Conservation (phyloP, 1,284 basidiomycete genomes). For the Sporisorium scitamineum region DNA sequence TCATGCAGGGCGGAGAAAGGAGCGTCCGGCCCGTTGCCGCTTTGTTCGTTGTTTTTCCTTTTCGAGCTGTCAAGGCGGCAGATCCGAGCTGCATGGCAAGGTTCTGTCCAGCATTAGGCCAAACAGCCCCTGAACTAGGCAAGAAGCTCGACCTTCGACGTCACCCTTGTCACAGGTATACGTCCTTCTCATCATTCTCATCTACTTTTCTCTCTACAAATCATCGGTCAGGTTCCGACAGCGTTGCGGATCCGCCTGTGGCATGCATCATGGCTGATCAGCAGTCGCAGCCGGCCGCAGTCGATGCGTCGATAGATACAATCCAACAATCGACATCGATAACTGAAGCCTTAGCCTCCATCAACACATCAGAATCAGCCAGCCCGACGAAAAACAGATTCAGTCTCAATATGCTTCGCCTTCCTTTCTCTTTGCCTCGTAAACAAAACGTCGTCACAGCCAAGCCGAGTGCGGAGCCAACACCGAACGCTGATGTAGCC, state of each 20-base stretch:
- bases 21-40: too few relatives aligned
- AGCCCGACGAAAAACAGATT: constrained; percentile 31
- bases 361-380: background rate
- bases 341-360: background rate
- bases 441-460: background rate
- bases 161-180: background rate
- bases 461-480: background rate
- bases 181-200: background rate
- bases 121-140: constrained; percentile 17
- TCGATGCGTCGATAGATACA: background rate
- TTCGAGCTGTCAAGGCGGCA: background rate
- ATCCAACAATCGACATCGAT: background rate
- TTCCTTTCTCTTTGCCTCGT: constrained; percentile 37
- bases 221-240: background rate
- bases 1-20: constrained; percentile 15
- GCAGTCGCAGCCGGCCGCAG: background rate
- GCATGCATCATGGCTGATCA: constrained; percentile 12
- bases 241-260: too few relatives aligned
- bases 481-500: background rate
- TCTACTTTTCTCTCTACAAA: background rate
- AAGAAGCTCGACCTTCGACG: background rate
- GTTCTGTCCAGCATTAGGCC: background rate
- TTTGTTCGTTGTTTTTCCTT: constrained; percentile 6
- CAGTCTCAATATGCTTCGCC: constrained; percentile 36
- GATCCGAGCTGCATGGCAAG: constrained; percentile 4